These are phyloP conservation scores for Exophiala viscosa DNA, from an alignment of 2,329 filamentous ascomycete genomes.

Conservation along the genomic window DNA sequence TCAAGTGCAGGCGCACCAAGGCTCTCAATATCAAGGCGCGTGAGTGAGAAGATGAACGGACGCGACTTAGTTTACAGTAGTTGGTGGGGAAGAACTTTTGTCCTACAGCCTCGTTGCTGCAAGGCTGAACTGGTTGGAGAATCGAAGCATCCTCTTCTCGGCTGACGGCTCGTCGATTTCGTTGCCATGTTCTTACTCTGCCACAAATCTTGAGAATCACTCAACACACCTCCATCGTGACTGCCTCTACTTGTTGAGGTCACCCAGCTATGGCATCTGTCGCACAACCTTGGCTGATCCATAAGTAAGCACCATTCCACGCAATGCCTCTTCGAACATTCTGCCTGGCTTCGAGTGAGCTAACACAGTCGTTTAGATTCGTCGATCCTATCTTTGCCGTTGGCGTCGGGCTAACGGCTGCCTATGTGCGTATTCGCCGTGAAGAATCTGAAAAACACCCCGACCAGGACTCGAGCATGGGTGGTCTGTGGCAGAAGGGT, in stretches of 20 bases:
- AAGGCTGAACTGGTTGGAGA: too few species aligned
- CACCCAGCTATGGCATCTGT: conserved; percentile 16
- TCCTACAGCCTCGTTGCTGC: too few species aligned
- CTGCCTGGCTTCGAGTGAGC: neutral
- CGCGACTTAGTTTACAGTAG: too few species aligned
- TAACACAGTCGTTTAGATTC: conserved; percentile 34
- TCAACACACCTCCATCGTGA: too few species aligned
- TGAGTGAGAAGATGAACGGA: too few species aligned
- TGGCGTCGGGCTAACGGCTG: conserved; percentile 51
- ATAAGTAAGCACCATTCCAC: conserved; percentile 33
- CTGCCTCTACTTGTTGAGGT: too few species aligned
- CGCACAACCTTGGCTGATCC: conserved; percentile 39
- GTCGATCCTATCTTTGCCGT: conserved; percentile 55
- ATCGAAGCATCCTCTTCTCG: too few species aligned
- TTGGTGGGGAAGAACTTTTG: too few species aligned
- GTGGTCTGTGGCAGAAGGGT: conserved; percentile 24
- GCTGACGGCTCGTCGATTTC: too few species aligned
- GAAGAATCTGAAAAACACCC: conserved; percentile 50
- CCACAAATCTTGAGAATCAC: too few species aligned
- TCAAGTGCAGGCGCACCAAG: neutral
- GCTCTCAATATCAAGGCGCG: too few species aligned
- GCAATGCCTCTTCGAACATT: conserved; percentile 1
- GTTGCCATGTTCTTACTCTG: too few species aligned
- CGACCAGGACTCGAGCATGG: conserved; percentile 32
- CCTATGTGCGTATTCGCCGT: conserved; percentile 51